Percentiles rank a stretch among this genome's conserved stretches.
phyloP scores from a whole-genome alignment of 2,329 filamentous ascomycete species.

The Pestalotiopsis fici region DNA sequence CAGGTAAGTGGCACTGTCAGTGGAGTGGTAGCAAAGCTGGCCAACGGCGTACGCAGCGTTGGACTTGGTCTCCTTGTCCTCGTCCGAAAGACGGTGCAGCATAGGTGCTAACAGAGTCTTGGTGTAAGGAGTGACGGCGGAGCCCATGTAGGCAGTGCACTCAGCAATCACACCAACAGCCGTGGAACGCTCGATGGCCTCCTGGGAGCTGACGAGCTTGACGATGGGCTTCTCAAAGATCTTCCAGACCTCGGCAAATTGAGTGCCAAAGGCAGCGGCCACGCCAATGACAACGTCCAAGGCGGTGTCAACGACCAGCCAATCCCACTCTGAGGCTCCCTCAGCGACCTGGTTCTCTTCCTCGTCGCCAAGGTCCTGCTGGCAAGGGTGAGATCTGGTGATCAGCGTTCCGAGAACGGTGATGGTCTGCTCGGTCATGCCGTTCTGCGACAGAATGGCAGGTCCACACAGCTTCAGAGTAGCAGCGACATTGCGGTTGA shows the following conservation, averaged over 20 bases:
- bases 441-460: slow-evolving; percentile 73
- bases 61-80: slow-evolving; percentile 89
- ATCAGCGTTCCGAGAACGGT: slow-evolving; percentile 77
- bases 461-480: slow-evolving; percentile 91
- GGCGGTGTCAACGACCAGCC: slow-evolving; percentile 93
- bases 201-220: slow-evolving; percentile 83
- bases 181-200: slow-evolving; percentile 84
- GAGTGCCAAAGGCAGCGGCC: slow-evolving; percentile 75
- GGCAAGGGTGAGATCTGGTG: slow-evolving; percentile 88
- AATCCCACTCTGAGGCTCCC: slow-evolving; percentile 94
- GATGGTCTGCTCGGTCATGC: slow-evolving; percentile 74
- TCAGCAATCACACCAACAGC: slow-evolving; percentile 92
- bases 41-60: slow-evolving; percentile 93
- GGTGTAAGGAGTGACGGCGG: slow-evolving; percentile 81
- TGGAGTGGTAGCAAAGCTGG: slow-evolving; percentile 79
- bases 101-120: slow-evolving; percentile 75
- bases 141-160: slow-evolving; percentile 82
- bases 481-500: slow-evolving; percentile 90
- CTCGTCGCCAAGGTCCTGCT: slow-evolving; percentile 83
- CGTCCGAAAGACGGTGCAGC: slow-evolving; percentile 83
- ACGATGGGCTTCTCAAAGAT: slow-evolving; percentile 91
- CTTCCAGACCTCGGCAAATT: slow-evolving; percentile 90
- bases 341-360: slow-evolving; percentile 72
- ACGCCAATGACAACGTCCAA: slow-evolving; percentile 88
- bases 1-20: slow-evolving; percentile 71